phyloP scores from a whole-genome alignment of 345 rosid genomes.

The Brassica cretica region DNA sequence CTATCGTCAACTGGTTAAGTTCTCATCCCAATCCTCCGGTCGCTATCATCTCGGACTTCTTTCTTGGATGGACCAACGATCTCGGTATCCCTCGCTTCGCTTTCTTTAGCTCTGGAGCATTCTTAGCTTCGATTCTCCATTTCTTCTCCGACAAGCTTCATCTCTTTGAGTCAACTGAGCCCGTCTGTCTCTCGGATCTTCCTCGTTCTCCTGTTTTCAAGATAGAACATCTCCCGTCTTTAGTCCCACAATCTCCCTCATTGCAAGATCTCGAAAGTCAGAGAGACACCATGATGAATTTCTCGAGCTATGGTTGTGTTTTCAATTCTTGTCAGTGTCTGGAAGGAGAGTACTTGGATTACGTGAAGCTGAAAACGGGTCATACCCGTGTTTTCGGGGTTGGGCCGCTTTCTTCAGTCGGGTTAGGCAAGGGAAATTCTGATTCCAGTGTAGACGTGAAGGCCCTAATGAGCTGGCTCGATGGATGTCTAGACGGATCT shows the following conservation, averaged over 20 bases:
- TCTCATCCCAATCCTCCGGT: neutral
- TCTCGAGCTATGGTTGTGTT: constrained; percentile 47
- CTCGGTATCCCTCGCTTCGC: constrained; percentile 46
- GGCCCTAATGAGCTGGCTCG: neutral
- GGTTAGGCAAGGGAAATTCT: constrained; percentile 14
- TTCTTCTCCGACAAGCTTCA: constrained; percentile 34
- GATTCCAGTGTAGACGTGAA: neutral
- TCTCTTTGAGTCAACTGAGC: constrained; percentile 16
- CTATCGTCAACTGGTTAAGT: neutral
- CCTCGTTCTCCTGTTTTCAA: constrained; percentile 54
- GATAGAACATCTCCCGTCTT: constrained; percentile 54
- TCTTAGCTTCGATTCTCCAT: constrained; percentile 36
- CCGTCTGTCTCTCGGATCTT: constrained; percentile 42
- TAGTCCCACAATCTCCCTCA: constrained; percentile 6
- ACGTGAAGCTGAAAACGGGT: constrained; percentile 42
- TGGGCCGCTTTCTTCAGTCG: constrained; percentile 55
- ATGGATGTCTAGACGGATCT: neutral
- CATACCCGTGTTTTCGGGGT: constrained; percentile 52
- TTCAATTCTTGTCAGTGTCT: constrained; percentile 50
- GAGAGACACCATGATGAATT: constrained; percentile 39
- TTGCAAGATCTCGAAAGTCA: constrained; percentile 38
- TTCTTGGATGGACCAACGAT: neutral
- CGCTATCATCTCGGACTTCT: neutral
- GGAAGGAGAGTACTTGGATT: constrained; percentile 47
- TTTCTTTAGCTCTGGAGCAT: constrained; percentile 49